These are phyloP conservation scores for Zymoseptoria brevis DNA, from an alignment of 2,329 filamentous ascomycete species.

Conservation along the genomic window DNA sequence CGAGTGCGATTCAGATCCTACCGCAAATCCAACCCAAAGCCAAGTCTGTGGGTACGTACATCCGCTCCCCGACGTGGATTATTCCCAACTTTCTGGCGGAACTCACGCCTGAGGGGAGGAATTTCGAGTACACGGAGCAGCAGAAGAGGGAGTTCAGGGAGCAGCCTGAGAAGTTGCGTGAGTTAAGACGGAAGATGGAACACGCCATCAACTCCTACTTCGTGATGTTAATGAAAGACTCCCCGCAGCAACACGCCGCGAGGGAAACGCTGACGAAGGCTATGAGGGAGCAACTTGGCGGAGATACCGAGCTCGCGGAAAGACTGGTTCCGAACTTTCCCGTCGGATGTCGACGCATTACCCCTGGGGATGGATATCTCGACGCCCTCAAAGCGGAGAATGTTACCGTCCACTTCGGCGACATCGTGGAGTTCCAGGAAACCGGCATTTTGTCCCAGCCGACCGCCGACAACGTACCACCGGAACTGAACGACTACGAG, in stretches of 20 bases:
- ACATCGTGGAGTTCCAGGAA: conserved; percentile 31
- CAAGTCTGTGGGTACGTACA: neutral
- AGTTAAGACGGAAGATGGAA: conserved; percentile 39
- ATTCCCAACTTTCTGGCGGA: conserved; percentile 4
- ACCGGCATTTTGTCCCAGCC: conserved; percentile 33
- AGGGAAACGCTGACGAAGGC: conserved; percentile 43
- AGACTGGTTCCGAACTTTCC: conserved; percentile 38
- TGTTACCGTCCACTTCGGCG: conserved; percentile 35
- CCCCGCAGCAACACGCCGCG: conserved; percentile 41
- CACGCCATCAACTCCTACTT: conserved; percentile 38
- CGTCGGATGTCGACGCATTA: conserved; percentile 42
- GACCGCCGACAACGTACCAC: conserved; percentile 32
- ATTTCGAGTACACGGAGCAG: conserved; percentile 20
- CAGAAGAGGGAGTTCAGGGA: conserved; percentile 25
- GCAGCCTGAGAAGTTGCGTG: conserved; percentile 34
- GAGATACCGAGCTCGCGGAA: conserved; percentile 49
- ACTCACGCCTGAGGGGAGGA: conserved; percentile 7
- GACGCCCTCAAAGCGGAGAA: conserved; percentile 42
- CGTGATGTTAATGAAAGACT: conserved; percentile 37
- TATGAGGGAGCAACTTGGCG: conserved; percentile 46
- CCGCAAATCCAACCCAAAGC: conserved; percentile 27
- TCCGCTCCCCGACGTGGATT: conserved; percentile 2
- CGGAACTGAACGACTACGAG: conserved; percentile 22
- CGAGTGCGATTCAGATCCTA: conserved; percentile 33
- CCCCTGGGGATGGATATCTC: conserved; percentile 44